A percentile compares a stretch with the other conserved stretches of the same genome.
phyloP scores from a whole-genome alignment of 2,329 filamentous ascomycete species.

The Ascochyta koolunga region DNA sequence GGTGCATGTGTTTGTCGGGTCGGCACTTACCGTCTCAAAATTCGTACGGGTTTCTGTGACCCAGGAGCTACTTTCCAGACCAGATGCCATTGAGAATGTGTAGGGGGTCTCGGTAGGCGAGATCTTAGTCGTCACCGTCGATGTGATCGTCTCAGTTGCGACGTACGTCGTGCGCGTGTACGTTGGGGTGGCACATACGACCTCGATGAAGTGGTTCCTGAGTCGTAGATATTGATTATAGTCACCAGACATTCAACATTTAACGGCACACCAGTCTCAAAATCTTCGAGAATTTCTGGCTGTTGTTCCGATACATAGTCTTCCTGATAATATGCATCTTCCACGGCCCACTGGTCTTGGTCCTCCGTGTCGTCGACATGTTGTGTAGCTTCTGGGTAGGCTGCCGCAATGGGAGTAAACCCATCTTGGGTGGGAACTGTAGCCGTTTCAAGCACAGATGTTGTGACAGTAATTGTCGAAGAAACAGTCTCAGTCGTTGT shows the following conservation, averaged over 20 bases:
- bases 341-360: conserved; percentile 9
- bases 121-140: conserved; percentile 6
- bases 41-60: conserved; percentile 9
- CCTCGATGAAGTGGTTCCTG: conserved; percentile 8
- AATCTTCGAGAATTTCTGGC: background rate
- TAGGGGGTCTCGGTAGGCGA: conserved; percentile 9
- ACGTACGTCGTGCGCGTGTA: conserved; percentile 12
- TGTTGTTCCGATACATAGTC: background rate
- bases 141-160: conserved; percentile 9
- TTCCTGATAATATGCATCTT: conserved; percentile 13
- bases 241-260: conserved; percentile 14
- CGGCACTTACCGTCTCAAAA: conserved; percentile 1
- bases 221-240: conserved; percentile 8
- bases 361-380: conserved; percentile 11
- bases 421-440: conserved; percentile 4
- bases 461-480: conserved; percentile 6
- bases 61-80: background rate
- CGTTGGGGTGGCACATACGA: conserved; percentile 8
- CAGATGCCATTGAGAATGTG: conserved; percentile 9
- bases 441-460: conserved; percentile 1
- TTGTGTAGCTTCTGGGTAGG: conserved; percentile 9
- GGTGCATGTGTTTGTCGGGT: background rate
- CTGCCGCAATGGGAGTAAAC: conserved; percentile 9
- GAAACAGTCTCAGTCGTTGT: conserved; percentile 4
- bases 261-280: background rate